Conservation (phyloP, 306 rosid species). For the Dryas octopetala region DNA sequence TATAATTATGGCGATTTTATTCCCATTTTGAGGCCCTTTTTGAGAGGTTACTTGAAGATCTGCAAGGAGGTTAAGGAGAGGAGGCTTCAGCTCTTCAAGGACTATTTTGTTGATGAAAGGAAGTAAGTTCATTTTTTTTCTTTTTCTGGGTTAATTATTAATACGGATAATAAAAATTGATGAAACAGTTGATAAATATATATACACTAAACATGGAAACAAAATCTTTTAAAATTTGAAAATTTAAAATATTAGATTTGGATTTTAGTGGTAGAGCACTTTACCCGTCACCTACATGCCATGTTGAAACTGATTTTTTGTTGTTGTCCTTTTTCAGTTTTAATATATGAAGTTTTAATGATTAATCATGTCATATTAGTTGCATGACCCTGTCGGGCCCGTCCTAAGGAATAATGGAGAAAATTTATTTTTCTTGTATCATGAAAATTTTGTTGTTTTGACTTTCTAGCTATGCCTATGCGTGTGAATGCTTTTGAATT, state of each 20-base stretch:
- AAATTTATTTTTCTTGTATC: background rate
- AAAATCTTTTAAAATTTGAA: too few species aligned
- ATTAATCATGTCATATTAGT: too few species aligned
- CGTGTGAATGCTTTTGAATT: background rate
- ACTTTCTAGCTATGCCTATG: background rate
- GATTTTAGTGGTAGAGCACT: too few species aligned
- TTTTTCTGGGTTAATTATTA: too few species aligned
- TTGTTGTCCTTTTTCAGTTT: background rate
- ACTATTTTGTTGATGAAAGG: constrained; percentile 78
- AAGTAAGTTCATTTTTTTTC: constrained; percentile 46
- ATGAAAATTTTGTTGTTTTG: background rate
- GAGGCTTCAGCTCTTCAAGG: constrained; percentile 76
- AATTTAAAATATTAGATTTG: too few species aligned
- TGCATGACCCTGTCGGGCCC: too few species aligned
- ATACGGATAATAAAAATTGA: too few species aligned
- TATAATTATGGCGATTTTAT: constrained; percentile 89
- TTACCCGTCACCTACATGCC: too few species aligned
- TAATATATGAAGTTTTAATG: too few species aligned
- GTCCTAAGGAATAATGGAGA: too few species aligned
- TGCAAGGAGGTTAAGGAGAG: constrained; percentile 79
- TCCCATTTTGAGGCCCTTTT: constrained; percentile 81
- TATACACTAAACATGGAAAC: too few species aligned
- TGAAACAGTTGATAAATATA: too few species aligned
- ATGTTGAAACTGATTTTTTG: background rate
- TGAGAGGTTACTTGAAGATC: constrained; percentile 72